These are phyloP conservation scores for Coniochaeta ligniaria DNA, from an alignment of 2,329 filamentous ascomycete species.

Conservation along the genomic window DNA sequence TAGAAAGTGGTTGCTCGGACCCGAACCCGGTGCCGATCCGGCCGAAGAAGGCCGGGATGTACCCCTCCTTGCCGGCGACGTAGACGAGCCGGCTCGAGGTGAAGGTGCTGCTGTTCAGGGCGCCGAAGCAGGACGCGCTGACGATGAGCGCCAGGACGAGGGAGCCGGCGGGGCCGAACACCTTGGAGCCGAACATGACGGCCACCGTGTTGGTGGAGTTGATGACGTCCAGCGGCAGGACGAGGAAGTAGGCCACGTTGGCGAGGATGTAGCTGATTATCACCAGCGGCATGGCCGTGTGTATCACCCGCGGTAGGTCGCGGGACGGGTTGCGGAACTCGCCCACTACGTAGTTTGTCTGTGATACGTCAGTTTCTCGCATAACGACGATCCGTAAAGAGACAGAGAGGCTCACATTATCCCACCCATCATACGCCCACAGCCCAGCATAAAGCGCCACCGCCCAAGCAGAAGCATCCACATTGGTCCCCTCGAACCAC, in stretches of 20 bases:
- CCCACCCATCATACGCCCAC: constrained; percentile 99
- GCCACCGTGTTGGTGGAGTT: constrained; percentile 92
- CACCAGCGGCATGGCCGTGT: constrained; percentile 92
- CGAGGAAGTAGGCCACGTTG: constrained; percentile 90
- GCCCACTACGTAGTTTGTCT: constrained; percentile 97
- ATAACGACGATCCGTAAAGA: neutral
- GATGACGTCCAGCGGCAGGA: constrained; percentile 73
- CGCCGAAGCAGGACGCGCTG: constrained; percentile 85
- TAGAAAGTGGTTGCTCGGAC: constrained; percentile 25
- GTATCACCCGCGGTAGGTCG: constrained; percentile 89
- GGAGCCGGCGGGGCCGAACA: constrained; percentile 79
- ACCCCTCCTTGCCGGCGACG: constrained; percentile 90
- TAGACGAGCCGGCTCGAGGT: constrained; percentile 90
- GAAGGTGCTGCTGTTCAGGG: constrained; percentile 90
- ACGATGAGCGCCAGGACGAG: constrained; percentile 84
- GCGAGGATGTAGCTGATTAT: constrained; percentile 86
- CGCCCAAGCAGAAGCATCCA: constrained; percentile 78
- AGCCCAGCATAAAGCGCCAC: constrained; percentile 91
- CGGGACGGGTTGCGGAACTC: constrained; percentile 89
- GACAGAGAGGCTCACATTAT: constrained; percentile 64
- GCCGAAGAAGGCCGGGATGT: constrained; percentile 77
- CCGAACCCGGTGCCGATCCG: constrained; percentile 62
- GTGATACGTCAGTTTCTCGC: constrained; percentile 15
- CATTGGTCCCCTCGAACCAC: constrained; percentile 85
- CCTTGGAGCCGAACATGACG: constrained; percentile 83